Base-by-base conservation (phyloP, 2,329 filamentous ascomycete species). In the Colletotrichum horii region DNA sequence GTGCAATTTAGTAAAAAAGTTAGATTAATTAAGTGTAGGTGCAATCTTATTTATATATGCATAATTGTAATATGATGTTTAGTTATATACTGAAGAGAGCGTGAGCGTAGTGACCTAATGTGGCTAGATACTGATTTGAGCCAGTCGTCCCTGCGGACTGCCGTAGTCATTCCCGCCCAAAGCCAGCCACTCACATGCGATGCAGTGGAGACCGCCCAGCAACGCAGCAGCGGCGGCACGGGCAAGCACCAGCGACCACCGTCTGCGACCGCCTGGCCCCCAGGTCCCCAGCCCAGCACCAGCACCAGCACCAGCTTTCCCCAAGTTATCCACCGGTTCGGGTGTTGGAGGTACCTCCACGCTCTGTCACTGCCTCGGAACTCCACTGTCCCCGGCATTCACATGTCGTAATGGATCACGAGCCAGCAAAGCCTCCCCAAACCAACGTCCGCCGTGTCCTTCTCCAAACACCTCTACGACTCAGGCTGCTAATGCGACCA, bases 341-440 rank as follows among this genome's bases (percentile, higher is more conserved):
- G 74, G 74, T 76, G 70, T 61, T 69, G 43, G 38, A 48, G 58
- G 24, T 34, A 62, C 56, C 43, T 52, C 43, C 43, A 52, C 43
- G 43, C 43, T 52, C 43, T 74, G 62, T 64, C 61, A 71, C 56
- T 76, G 70, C 74, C 74, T 76, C 74, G 74, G 74, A 76, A 74
- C 74, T 76, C 74, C 74, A 73, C 74, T 69, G 69, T 14, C 52
- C 36, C 64, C 74, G 70, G 70, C 74, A 68, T 74, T 76, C 74
- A 76, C 74, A 76, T 76, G 74, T 76, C 70, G 74, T 74, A 76
- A 76, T 76, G 56, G 56, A 76, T 76, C 74, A 76, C 74, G 74
- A 76, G 74, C 74, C 70, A 76, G 74, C 61, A 43, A 34, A 38
- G 66, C 52, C 30, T 30, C n/a, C n/a, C 58, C 58, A 62, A n/a